These are phyloP conservation scores for Sordaria brevicollis DNA, from an alignment of 495 filamentous ascomycete species.

Conservation along the genomic window DNA sequence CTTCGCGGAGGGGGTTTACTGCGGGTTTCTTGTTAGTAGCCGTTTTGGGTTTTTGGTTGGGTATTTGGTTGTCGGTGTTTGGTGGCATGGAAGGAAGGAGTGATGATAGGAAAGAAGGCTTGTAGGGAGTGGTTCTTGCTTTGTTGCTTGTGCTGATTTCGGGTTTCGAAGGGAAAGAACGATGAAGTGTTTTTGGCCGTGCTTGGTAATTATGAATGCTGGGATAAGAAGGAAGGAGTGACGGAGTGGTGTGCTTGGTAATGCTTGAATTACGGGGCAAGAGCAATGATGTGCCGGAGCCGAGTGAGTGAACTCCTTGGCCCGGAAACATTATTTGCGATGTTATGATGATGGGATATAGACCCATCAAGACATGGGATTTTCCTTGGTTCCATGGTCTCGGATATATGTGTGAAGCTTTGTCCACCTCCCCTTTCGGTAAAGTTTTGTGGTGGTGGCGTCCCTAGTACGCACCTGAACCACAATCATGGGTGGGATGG, in stretches of 20 bases:
- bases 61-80: not conserved
- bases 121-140: not conserved
- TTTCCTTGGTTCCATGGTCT: not conserved
- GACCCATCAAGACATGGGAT: not conserved
- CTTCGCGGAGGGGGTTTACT: slow-evolving; percentile 80
- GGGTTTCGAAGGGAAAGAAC: too few relatives aligned
- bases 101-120: not conserved
- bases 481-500: not conserved
- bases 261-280: not conserved
- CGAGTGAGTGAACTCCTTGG: not conserved
- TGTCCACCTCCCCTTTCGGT: not conserved
- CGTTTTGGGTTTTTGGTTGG: not conserved
- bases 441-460: not conserved
- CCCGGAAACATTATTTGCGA: not conserved
- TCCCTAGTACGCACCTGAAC: not conserved
- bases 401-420: not conserved
- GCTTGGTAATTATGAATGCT: too few relatives aligned
- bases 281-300: not conserved
- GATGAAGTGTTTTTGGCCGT: too few relatives aligned
- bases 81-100: not conserved
- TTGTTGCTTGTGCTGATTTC: too few relatives aligned
- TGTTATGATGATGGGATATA: not conserved
- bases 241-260: not conserved
- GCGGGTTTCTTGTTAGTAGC: slow-evolving; percentile 21
- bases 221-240: too few relatives aligned